Base-by-base conservation (phyloP, 805 yeast genomes). In the Hanseniaspora clermontiae region DNA sequence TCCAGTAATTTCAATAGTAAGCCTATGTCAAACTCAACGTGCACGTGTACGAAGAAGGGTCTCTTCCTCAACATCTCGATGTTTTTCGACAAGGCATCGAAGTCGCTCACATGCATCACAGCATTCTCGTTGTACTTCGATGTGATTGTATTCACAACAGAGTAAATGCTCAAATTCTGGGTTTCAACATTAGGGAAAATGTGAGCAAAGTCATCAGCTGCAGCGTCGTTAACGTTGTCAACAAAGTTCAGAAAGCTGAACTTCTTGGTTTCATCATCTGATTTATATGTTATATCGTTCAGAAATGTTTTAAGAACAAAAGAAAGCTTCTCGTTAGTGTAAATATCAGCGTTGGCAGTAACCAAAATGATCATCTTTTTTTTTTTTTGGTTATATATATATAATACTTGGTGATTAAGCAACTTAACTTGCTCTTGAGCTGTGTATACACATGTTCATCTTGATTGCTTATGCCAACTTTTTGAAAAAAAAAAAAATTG, bases 21-120 rank as follows among this genome's bases (percentile, higher is more conserved):
- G 50, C 95, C 73, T 38, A 77, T 60, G 12, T 95, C 86, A 0
- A 95, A 87, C 62, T 87, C 95, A 1, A 87, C 72, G 6, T 87
- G 76, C 3, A 90, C 62, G 65, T 88, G 95, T 27, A 88, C 74
- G 65, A 89, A 88, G 65, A 87, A 90, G 0, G 97, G 96, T 57
- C 96, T 71, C 59, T 82, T 80, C 37, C 76, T 72, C 5, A 85
- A 67, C 27, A 67, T 69, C 1, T 51, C 50, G 8, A 51, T 37
- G n/a, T 51, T 27, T 17, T n/a, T 19, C 1, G 73, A 71, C 29
- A 84, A 71, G 51, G 76, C 65, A 5, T 66, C 68, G 14, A 75
- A 60, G 24, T 72, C 72, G 1, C 68, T 66, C 12, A 84, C 71
- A 56, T 79, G 78, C 0, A 78, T 67, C 2, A 87, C 95, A 62